phyloP scores from a whole-genome alignment of 2,329 filamentous ascomycete genomes.

The Neonectria punicea region DNA sequence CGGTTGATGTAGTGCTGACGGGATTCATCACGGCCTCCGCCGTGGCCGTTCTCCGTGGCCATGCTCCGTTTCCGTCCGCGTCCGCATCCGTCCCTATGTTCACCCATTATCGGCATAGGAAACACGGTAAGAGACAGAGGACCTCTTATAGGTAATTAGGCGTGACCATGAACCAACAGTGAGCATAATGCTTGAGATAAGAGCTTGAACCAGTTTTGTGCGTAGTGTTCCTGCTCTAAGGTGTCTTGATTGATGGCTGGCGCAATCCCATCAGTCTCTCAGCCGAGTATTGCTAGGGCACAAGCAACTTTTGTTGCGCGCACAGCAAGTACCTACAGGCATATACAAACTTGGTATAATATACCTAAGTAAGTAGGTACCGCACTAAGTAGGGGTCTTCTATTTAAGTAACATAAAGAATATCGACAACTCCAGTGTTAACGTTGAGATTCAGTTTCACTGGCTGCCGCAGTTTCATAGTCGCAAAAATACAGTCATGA shows the following conservation, averaged over 20 bases:
- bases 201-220: background rate
- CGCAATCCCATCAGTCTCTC: too few species aligned
- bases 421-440: too few species aligned
- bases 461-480: too few species aligned
- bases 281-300: too few species aligned
- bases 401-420: too few species aligned
- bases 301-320: too few species aligned
- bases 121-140: background rate
- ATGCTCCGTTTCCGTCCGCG: background rate
- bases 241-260: background rate
- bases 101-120: background rate
- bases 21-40: background rate
- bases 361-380: too few species aligned
- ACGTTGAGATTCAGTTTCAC: too few species aligned
- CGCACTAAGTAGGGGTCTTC: too few species aligned
- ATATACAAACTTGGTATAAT: too few species aligned
- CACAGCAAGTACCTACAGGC: too few species aligned
- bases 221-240: background rate
- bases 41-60: background rate
- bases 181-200: background rate
- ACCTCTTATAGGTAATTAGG: background rate
- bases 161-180: background rate
- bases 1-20: background rate
- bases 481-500: too few species aligned
- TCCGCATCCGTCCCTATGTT: background rate